Evolutionary conservation across 352 stramenopile genomes (phyloP).

Genomic region (Thraustochytrium striatum): DNA sequence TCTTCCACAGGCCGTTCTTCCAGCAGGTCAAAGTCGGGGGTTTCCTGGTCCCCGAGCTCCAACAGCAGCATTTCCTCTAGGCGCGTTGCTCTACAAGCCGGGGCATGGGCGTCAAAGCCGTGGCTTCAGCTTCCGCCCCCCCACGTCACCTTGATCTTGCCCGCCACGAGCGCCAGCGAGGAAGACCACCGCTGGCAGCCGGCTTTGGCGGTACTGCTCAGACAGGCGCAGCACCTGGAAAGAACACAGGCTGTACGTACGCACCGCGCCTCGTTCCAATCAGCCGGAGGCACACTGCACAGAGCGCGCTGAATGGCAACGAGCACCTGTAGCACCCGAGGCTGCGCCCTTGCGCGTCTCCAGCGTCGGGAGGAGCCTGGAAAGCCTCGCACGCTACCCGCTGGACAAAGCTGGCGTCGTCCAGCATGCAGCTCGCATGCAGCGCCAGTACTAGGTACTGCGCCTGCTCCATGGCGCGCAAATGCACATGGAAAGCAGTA

Average conservation of each 20-base stretch:
- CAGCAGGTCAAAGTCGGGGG: neutral
- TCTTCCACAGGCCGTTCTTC: neutral
- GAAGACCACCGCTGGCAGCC: neutral
- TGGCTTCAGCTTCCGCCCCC: neutral
- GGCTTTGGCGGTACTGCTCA: neutral
- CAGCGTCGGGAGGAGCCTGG: neutral
- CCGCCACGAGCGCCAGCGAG: no score
- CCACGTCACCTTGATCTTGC: neutral
- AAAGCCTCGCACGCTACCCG: neutral
- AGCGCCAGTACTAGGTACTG: conserved; percentile 3
- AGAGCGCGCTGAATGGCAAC: neutral
- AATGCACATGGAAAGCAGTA: neutral
- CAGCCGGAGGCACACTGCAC: neutral
- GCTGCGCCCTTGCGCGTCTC: neutral
- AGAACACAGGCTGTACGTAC: conserved; percentile 13
- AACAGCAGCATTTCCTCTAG: neutral
- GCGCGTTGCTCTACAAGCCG: no score
- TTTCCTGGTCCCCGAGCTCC: neutral
- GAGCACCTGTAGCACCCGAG: neutral
- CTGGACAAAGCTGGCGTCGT: conserved; percentile 8
- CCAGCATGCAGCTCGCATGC: neutral
- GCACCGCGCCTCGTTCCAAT: neutral
- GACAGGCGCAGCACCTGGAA: conserved; percentile 26
- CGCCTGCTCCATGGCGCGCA: neutral
- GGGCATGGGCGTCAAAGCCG: neutral